phyloP scores from a whole-genome alignment of 176 grass and related monocot genomes.

The Juncus inflexus region DNA sequence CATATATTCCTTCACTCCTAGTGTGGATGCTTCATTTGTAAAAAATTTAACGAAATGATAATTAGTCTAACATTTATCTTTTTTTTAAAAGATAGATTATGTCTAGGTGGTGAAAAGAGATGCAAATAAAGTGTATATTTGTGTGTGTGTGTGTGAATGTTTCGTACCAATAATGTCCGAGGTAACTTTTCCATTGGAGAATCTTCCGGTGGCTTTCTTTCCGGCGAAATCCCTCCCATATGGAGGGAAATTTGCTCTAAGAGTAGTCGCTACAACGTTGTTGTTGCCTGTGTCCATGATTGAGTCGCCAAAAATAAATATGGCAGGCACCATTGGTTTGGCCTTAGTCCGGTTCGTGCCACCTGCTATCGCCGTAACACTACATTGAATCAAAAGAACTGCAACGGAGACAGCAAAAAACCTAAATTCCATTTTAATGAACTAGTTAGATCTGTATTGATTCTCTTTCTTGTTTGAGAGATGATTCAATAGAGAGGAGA shows the following conservation, averaged over 20 bases:
- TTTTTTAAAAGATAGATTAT: background rate
- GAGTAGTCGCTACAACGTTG: constrained; percentile 37
- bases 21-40: constrained; percentile 28
- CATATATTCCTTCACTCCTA: constrained; percentile 56
- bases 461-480: no score
- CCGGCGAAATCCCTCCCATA: constrained; percentile 53
- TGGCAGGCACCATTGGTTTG: constrained; percentile 28
- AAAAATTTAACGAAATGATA: background rate
- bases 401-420: background rate
- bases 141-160: background rate
- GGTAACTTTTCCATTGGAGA: constrained; percentile 49
- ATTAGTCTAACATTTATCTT: background rate
- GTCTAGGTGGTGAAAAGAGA: no score
- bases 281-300: constrained; percentile 68
- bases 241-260: constrained; percentile 45
- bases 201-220: constrained; percentile 52
- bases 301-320: constrained; percentile 59
- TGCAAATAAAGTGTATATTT: background rate
- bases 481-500: no score
- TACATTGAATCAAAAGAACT: constrained; percentile 3
- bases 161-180: constrained; percentile 45
- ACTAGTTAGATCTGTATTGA: no score
- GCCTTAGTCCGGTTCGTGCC: background rate
- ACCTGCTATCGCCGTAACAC: no score
- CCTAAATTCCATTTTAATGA: constrained; percentile 4